Percentiles rank a stretch among this genome's conserved stretches.
Evolutionary conservation across 129 eudicot genomes (phyloP).

Genomic region (Flaveria ramosissima): DNA sequence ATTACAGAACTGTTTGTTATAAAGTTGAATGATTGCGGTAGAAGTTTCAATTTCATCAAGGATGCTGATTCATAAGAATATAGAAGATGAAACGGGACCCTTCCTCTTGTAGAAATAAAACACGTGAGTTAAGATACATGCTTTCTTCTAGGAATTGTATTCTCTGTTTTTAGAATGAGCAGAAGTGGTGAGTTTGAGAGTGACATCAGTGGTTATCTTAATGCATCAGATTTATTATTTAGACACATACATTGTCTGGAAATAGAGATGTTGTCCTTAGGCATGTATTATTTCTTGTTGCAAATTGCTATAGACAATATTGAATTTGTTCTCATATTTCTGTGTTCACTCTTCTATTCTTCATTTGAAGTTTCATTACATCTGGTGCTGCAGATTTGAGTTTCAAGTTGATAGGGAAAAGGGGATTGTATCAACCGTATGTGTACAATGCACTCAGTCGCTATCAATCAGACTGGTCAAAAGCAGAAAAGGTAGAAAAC

Average conservation of each 20-base stretch:
- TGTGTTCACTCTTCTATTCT: neutral
- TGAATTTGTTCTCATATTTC: neutral
- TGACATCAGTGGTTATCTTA: neutral
- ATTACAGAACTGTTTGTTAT: neutral
- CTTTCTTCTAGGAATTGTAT: neutral
- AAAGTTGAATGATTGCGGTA: neutral
- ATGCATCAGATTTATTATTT: neutral
- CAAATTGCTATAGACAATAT: neutral
- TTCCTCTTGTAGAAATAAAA: neutral
- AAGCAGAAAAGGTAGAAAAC: conserved; percentile 34
- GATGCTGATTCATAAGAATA: neutral
- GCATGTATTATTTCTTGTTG: neutral
- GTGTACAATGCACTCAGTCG: conserved; percentile 46
- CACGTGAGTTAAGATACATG: neutral
- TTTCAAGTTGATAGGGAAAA: conserved; percentile 43
- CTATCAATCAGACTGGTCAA: conserved; percentile 57
- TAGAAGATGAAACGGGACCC: conserved; percentile 7
- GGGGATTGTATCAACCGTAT: conserved; percentile 38
- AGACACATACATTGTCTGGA: neutral
- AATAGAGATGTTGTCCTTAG: neutral
- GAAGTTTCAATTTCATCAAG: conserved; percentile 2
- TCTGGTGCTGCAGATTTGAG: conserved; percentile 51
- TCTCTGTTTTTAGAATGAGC: neutral
- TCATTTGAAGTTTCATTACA: neutral
- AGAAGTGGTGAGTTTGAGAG: neutral